These are phyloP conservation scores for Penicillium bovifimosum DNA, from an alignment of 495 filamentous ascomycete genomes.

Conservation along the genomic window DNA sequence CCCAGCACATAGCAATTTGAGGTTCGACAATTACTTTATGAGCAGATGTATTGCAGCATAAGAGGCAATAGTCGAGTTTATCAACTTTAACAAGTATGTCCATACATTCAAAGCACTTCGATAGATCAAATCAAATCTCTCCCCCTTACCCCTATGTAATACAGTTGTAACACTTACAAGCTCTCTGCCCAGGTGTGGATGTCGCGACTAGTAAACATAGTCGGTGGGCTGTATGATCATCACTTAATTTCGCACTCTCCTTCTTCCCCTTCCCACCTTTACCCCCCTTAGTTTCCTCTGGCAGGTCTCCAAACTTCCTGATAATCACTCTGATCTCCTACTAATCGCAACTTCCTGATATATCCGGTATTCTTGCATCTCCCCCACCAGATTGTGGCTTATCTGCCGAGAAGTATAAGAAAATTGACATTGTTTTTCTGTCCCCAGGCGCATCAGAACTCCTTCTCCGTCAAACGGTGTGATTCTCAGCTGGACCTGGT, in stretches of 20 bases:
- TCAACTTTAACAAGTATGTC: too few species aligned
- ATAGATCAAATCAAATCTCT: too few species aligned
- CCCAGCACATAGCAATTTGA: too few species aligned
- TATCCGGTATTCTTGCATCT: background rate
- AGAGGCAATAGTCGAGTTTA: too few species aligned
- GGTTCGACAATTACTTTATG: too few species aligned
- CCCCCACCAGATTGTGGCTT: background rate
- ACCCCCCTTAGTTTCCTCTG: conserved; percentile 1
- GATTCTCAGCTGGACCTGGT: conserved; percentile 25
- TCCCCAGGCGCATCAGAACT: background rate
- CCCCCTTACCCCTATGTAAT: background rate
- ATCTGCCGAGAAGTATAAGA: background rate
- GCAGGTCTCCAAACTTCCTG: background rate
- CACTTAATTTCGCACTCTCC: conserved; percentile 13
- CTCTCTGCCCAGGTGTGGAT: conserved; percentile 13
- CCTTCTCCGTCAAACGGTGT: background rate
- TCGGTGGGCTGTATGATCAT: conserved; percentile 22
- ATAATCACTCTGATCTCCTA: background rate
- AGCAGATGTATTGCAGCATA: too few species aligned
- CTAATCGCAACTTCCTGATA: background rate
- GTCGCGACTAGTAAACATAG: conserved; percentile 14
- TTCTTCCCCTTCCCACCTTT: background rate
- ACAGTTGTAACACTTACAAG: conserved; percentile 4
- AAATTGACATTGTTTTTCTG: background rate
- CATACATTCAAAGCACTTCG: too few species aligned